Evolutionary conservation across 495 filamentous ascomycete species (phyloP), one percentile per base, ranked within the genome.

Genomic region (Viridothelium virens): DNA sequence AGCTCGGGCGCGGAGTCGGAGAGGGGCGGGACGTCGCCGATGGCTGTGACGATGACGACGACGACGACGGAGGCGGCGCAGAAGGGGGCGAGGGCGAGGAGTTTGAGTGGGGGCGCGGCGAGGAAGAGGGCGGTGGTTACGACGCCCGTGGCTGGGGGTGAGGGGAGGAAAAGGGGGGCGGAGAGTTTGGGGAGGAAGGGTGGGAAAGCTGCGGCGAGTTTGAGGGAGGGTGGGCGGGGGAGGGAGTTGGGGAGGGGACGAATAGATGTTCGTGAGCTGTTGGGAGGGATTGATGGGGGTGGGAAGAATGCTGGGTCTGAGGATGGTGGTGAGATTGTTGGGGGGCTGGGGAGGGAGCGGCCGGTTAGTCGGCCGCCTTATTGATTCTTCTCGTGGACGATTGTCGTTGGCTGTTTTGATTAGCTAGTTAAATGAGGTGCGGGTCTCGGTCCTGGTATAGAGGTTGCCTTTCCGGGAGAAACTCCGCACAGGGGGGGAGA

Each of bases 201-300:
- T 53, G 47, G 47, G 47, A 53, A 53, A 25, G n/a, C n/a, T n/a
- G n/a, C n/a, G n/a, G n/a, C n/a, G n/a, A n/a, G n/a, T n/a, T n/a
- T n/a, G n/a, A n/a, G n/a, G n/a, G 47, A n/a, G 47, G 48, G 62
- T 64, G 62, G 7, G 31, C 5, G 38, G 12, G 36, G 16, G 3
- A 48, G 31, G 4, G 25, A 4, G 25, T 7, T 5, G 62, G 36
- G 11, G 10, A 34, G 34, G 37, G 62, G 62, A 14, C 7, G 38
- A 33, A 48, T 34, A 38, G 31, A 64, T 64, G 41, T 64, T 0
- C 10, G 25, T 7, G 62, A 64, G 62, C 50, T 64, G 38, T 31
- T 64, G 62, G 44, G 16, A 14, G 62, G 62, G 37, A 41, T 64
- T 41, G 62, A 47, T 44, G 62, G 41, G 36, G 62, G 41, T 10